These are phyloP conservation scores for Iris macrosiphon DNA, from an alignment of 106 monocot species.

Conservation along the genomic window DNA sequence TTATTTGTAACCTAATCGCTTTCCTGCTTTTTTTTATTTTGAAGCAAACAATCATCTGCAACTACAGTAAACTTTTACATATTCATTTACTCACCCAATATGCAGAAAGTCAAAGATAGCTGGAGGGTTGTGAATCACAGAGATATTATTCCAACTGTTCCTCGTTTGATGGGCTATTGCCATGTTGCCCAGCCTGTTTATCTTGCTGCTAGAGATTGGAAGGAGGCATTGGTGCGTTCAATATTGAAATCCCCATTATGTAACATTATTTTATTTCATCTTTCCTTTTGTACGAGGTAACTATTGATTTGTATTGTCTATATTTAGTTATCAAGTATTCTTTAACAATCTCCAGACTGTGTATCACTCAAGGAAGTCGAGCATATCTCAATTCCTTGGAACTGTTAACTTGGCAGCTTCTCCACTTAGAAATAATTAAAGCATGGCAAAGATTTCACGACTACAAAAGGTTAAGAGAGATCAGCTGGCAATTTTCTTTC, in stretches of 20 bases:
- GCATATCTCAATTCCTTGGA: too few relatives aligned
- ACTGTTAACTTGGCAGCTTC: too few relatives aligned
- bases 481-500: too few relatives aligned
- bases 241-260: background rate
- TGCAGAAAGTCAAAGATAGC: conserved; percentile 96
- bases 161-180: conserved; percentile 93
- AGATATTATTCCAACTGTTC: conserved; percentile 94
- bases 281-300: background rate
- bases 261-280: background rate
- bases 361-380: too few relatives aligned
- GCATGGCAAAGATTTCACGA: too few relatives aligned
- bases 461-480: too few relatives aligned
- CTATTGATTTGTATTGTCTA: background rate
- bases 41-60: background rate
- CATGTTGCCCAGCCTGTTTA: conserved; percentile 96
- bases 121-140: conserved; percentile 97
- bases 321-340: too few relatives aligned
- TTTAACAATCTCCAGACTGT: too few relatives aligned
- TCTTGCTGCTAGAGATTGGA: conserved; percentile 58
- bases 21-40: background rate
- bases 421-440: too few relatives aligned
- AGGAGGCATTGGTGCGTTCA: conserved; percentile 47
- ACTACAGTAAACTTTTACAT: background rate
- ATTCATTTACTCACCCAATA: background rate
- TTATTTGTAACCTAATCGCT: background rate